phyloP scores from a whole-genome alignment of 495 filamentous ascomycete genomes.

The Entonaema liquescens region DNA sequence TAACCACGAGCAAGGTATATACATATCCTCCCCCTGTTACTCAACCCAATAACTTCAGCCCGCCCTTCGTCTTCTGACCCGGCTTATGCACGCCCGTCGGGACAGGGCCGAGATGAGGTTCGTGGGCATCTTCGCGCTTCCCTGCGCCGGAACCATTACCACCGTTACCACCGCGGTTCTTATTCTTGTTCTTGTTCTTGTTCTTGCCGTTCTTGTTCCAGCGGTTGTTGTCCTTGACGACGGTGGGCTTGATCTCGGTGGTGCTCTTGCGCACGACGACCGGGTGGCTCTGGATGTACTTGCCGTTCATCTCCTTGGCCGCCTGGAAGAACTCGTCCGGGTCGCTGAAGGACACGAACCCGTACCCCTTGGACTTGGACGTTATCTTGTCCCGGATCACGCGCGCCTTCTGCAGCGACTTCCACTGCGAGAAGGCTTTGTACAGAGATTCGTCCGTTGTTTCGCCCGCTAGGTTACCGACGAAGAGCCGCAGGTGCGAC shows the following conservation, averaged over 20 bases:
- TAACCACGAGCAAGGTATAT: not conserved
- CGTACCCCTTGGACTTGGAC: conserved; percentile 93
- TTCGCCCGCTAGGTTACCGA: conserved; percentile 97
- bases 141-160: conserved; percentile 34
- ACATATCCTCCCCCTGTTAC: not conserved
- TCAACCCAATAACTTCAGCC: conserved; percentile 77
- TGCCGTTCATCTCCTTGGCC: conserved; percentile 97
- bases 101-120: conserved; percentile 56
- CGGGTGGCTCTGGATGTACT: conserved; percentile 98
- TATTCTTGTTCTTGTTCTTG: conserved; percentile 50
- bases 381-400: conserved; percentile 97
- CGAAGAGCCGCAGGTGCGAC: conserved; percentile 90
- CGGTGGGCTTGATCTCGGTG: conserved; percentile 83
- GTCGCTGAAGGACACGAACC: conserved; percentile 94
- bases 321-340: conserved; percentile 95
- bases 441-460: conserved; percentile 94
- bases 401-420: conserved; percentile 87
- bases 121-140: conserved; percentile 47
- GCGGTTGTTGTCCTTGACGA: conserved; percentile 53
- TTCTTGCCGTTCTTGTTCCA: conserved; percentile 47
- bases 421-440: conserved; percentile 91
- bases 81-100: conserved; percentile 80
- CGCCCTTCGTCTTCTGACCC: conserved; percentile 79
- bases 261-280: conserved; percentile 85
- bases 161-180: conserved; percentile 45